phyloP scores from a whole-genome alignment of 306 rosid genomes.

The Cucumis melo region DNA sequence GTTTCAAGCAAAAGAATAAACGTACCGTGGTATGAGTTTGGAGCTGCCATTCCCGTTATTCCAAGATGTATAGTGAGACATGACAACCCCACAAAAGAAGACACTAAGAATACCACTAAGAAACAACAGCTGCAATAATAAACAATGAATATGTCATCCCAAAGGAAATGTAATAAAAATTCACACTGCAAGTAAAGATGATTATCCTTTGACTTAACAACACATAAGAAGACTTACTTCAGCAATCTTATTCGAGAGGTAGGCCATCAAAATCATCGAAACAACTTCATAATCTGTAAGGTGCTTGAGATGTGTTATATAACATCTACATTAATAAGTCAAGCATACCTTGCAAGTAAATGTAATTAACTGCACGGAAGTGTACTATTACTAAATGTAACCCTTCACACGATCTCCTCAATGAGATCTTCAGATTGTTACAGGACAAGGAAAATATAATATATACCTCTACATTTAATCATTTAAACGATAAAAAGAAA shows the following conservation, averaged over 20 bases:
- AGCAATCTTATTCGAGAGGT: conserved; percentile 66
- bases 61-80: conserved; percentile 80
- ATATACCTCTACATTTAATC: no score
- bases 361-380: no score
- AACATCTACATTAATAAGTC: no score
- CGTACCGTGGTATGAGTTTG: conserved; percentile 24
- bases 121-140: conserved; percentile 41
- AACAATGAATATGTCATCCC: background rate
- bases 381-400: no score
- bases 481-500: no score
- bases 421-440: no score
- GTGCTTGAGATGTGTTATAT: conserved; percentile 30
- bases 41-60: conserved; percentile 39
- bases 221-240: conserved; percentile 34
- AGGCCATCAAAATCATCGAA: conserved; percentile 85
- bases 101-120: conserved; percentile 83
- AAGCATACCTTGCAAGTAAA: no score
- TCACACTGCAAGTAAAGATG: no score
- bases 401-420: no score
- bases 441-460: no score
- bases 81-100: conserved; percentile 74
- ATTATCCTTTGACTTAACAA: background rate
- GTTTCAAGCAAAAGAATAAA: background rate
- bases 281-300: conserved; percentile 84
- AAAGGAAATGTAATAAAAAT: no score